Base-by-base conservation (phyloP, 352 stramenopile genomes). In the Globisporangium heterothallicum region DNA sequence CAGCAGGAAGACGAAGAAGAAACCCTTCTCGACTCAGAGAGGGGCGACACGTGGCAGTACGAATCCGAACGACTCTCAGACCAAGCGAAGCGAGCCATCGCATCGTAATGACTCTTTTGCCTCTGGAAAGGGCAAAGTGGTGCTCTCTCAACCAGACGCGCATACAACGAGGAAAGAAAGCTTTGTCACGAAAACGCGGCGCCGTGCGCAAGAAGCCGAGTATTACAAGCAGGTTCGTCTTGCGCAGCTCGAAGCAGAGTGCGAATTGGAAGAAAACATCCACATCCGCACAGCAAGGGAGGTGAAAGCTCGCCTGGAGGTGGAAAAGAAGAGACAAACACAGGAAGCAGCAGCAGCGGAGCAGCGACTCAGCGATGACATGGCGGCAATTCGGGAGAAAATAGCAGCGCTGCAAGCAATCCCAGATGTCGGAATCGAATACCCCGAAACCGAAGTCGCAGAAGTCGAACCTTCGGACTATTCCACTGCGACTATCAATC, bases 211-310 rank as follows among this genome's bases (percentile, higher is more conserved):
- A 4, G 74, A 88, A 56, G 64, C 72, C 5, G 75, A 86, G 36
- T 84, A 86, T 40, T 76, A 74, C 42, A 86, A 86, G 42, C 75
- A 89, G 47, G 51, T 86, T 41, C 78, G 75, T 5, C 60, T 89
- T 6, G 78, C 73, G 21, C 64, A 89, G 46, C 60, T 89, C 1
- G 73, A 89, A 46, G 73, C 72, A 2, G 73, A 89, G 53, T 89
- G 78, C 41, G 78, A 89, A 45, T 49, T 89, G 18, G 74, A 89
- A 51, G 78, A 89, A 48, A 89, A 89, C 38, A 46, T 89, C 29
- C 69, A 73, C 13, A 83, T 89, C 50, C 72, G 77, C 54, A 68
- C 68, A 14, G 72, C 62, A 30, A 64, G 75, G 0, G 67, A 80
- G 34, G 72, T 68, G 9, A 65, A 59, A 56, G 62, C 27, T 7